Conservation (phyloP, 1,284 basidiomycete genomes). For the Marasmius tenuissimus region DNA sequence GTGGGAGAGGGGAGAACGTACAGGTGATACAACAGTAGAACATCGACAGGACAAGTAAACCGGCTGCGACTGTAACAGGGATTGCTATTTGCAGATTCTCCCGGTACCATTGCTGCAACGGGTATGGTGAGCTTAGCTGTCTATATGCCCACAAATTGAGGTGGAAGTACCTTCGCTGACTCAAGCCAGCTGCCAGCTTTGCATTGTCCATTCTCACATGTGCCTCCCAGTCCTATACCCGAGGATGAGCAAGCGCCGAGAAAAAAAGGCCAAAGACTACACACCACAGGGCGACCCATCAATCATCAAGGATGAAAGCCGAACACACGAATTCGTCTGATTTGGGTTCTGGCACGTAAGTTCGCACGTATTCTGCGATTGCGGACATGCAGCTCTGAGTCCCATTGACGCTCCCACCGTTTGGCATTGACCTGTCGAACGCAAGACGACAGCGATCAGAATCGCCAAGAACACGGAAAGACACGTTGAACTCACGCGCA, state of each 20-base stretch:
- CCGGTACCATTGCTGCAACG: slow-evolving; percentile 62
- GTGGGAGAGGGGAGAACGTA: background rate
- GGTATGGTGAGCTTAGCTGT: background rate
- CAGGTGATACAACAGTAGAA: slow-evolving; percentile 37
- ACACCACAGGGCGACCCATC: slow-evolving; percentile 86
- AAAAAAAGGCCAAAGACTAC: slow-evolving; percentile 18
- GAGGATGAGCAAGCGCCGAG: background rate
- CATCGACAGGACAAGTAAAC: slow-evolving; percentile 56
- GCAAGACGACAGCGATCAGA: slow-evolving; percentile 5
- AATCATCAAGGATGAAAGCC: slow-evolving; percentile 73
- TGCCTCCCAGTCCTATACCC: slow-evolving; percentile 64
- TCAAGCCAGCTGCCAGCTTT: slow-evolving; percentile 63
- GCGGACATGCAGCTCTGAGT: slow-evolving; percentile 65
- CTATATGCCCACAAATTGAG: background rate
- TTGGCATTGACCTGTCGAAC: slow-evolving; percentile 72
- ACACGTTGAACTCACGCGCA: slow-evolving; percentile 46
- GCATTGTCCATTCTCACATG: slow-evolving; percentile 66
- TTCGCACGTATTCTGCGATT: slow-evolving; percentile 61
- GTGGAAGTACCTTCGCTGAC: slow-evolving; percentile 54
- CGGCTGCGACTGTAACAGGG: slow-evolving; percentile 78
- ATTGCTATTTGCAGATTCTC: slow-evolving; percentile 81
- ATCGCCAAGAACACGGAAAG: slow-evolving; percentile 7
- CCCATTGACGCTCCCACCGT: slow-evolving; percentile 70
- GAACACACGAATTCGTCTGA: slow-evolving; percentile 64
- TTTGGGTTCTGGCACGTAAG: slow-evolving; percentile 81